Evolutionary conservation across 805 yeast species (phyloP).

Genomic region (Yarrowia sp.): DNA sequence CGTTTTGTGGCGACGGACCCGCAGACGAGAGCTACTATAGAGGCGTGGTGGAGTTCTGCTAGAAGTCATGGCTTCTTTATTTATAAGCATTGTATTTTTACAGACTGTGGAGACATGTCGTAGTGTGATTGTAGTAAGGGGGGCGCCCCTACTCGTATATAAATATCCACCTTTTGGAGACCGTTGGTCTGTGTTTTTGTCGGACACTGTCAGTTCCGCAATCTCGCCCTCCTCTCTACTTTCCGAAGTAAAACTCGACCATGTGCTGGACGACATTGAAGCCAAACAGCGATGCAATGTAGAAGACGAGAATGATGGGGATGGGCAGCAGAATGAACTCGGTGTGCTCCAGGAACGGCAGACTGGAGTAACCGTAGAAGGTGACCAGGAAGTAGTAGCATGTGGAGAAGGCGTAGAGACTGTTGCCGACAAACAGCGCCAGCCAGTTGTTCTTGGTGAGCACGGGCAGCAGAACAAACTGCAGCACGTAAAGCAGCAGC

Average conservation of each 20-base stretch:
- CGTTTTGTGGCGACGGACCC: constrained; percentile 29
- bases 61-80: not conserved
- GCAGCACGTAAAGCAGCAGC: constrained; percentile 70
- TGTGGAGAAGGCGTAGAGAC: constrained; percentile 69
- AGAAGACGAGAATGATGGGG: constrained; percentile 55
- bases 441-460: constrained; percentile 62
- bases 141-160: not conserved
- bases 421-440: constrained; percentile 72
- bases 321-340: constrained; percentile 64
- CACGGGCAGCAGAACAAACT: constrained; percentile 71
- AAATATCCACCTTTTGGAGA: constrained; percentile 14
- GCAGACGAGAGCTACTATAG: constrained; percentile 27
- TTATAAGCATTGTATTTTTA: constrained; percentile 19
- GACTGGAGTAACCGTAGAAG: constrained; percentile 82
- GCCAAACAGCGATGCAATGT: constrained; percentile 62
- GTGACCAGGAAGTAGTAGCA: constrained; percentile 76
- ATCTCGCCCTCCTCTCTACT: too few species aligned
- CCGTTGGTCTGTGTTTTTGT: too few species aligned
- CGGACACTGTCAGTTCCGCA: too few species aligned
- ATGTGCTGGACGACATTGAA: constrained; percentile 70
- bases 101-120: not conserved
- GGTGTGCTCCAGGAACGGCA: constrained; percentile 64
- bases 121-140: not conserved
- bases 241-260: constrained; percentile 47
- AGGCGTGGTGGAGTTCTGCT: constrained; percentile 33